Evolutionary conservation across 352 stramenopile species (phyloP).

Genomic region (Lagenidium sp.): DNA sequence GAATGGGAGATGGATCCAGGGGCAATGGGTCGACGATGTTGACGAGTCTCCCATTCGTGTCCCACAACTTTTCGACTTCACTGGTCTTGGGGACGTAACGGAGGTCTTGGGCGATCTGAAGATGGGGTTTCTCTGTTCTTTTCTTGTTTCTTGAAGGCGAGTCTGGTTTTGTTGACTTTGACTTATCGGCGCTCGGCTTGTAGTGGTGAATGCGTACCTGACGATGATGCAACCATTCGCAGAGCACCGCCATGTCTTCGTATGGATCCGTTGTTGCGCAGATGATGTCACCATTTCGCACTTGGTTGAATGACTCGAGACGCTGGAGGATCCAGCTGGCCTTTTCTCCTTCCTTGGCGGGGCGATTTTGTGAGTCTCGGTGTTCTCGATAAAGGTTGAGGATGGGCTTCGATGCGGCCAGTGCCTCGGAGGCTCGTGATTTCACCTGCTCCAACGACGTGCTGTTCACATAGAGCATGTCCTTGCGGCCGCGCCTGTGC

Average conservation of each 20-base stretch:
- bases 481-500: constrained; percentile 19
- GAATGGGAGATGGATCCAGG: no score
- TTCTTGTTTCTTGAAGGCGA: not conserved
- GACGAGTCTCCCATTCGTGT: no score
- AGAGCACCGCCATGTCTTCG: constrained; percentile 66
- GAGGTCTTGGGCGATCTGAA: not conserved
- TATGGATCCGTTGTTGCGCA: constrained; percentile 50
- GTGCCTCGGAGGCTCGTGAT: constrained; percentile 17
- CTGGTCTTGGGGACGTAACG: constrained; percentile 2
- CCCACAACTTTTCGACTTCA: constrained; percentile 33
- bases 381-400: constrained; percentile 44
- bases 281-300: constrained; percentile 43
- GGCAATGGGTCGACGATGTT: no score
- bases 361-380: no score
- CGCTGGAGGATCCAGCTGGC: constrained; percentile 23
- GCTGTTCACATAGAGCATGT: constrained; percentile 44
- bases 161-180: no score
- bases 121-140: not conserved
- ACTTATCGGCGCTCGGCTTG: no score
- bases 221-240: constrained; percentile 45
- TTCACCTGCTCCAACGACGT: constrained; percentile 32
- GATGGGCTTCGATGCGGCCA: constrained; percentile 9
- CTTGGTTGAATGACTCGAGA: constrained; percentile 23
- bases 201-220: no score
- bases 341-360: not conserved